Evolutionary conservation across 192 early-diverging fungal species (phyloP).

Genomic region (Neocallimastix lanati): DNA sequence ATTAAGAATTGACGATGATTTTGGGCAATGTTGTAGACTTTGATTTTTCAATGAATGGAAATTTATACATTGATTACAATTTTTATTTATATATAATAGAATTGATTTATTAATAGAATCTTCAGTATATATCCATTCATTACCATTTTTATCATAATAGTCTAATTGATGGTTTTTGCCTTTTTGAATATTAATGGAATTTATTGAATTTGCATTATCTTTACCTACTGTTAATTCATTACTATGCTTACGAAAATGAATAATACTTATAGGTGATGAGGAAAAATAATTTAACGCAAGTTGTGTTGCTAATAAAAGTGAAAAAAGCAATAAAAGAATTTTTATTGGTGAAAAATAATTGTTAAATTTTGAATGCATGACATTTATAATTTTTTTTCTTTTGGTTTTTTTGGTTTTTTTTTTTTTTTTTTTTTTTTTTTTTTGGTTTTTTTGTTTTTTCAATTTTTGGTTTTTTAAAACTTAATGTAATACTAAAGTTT

Average conservation of each 20-base stretch:
- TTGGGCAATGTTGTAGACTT: neutral
- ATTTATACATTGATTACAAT: neutral
- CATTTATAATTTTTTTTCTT: neutral
- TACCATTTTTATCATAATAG: neutral
- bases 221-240: neutral
- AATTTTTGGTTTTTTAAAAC: too few relatives aligned
- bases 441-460: too few relatives aligned
- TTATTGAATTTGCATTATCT: too few relatives aligned
- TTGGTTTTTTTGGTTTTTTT: too few relatives aligned
- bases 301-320: neutral
- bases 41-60: too few relatives aligned
- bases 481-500: too few relatives aligned
- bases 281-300: neutral
- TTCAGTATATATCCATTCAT: neutral
- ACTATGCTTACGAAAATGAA: neutral
- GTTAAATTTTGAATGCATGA: neutral
- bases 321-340: neutral
- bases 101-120: neutral
- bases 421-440: too few relatives aligned
- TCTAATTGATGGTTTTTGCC: neutral
- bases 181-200: too few relatives aligned
- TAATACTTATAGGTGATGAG: neutral
- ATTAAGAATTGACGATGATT: neutral
- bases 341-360: neutral
- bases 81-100: neutral